Conservation (phyloP, 495 filamentous ascomycete species). For the Articulospora tetracladia region DNA sequence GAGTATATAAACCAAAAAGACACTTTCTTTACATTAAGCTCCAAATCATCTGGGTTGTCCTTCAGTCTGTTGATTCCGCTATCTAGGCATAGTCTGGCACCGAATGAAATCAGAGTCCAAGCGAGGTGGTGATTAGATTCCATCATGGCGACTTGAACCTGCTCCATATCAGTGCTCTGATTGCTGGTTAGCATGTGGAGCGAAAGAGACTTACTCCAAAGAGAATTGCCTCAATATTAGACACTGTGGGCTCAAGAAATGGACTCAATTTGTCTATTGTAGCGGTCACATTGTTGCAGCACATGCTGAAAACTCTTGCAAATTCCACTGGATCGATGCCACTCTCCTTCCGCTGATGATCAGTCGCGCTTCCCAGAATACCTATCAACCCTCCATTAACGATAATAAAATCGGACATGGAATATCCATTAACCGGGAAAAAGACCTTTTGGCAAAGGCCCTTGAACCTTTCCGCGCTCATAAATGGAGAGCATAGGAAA, state of each 20-base stretch:
- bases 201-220: not conserved
- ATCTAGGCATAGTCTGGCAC: slow-evolving; percentile 9
- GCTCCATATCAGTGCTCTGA: not conserved
- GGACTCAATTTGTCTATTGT: not conserved
- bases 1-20: slow-evolving; percentile 10
- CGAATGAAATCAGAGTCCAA: slow-evolving; percentile 10
- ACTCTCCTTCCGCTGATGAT: not conserved
- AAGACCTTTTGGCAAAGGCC: slow-evolving; percentile 9
- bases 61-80: slow-evolving; percentile 6
- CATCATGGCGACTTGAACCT: slow-evolving; percentile 1
- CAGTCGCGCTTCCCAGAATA: not conserved
- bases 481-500: not conserved
- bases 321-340: not conserved
- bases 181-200: not conserved
- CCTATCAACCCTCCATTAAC: slow-evolving; percentile 2
- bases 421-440: slow-evolving; percentile 7
- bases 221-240: slow-evolving; percentile 6
- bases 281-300: not conserved
- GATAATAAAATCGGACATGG: slow-evolving; percentile 4
- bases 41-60: not conserved
- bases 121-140: slow-evolving; percentile 4
- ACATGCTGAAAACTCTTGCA: not conserved
- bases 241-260: slow-evolving; percentile 4
- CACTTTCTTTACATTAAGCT: not conserved
- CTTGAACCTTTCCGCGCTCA: not conserved